Evolutionary conservation across 2,329 filamentous ascomycete genomes (phyloP).

Genomic region (Arachnopeziza araneosa): DNA sequence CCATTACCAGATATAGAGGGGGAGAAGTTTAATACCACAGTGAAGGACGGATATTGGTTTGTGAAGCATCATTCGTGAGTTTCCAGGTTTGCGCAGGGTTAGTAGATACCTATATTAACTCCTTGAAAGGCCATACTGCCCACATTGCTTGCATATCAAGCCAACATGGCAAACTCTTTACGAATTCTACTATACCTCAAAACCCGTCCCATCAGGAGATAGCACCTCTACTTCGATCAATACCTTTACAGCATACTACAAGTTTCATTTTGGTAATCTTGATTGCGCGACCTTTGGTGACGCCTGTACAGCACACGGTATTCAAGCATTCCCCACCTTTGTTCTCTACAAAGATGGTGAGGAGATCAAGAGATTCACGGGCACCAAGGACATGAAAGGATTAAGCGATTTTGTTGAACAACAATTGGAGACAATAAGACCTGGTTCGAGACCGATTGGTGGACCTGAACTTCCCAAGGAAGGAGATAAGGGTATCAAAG

Average conservation of each 20-base stretch:
- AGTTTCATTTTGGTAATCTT: slow-evolving; percentile 80
- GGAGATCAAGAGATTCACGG: slow-evolving; percentile 55
- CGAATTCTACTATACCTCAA: slow-evolving; percentile 82
- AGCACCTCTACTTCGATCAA: slow-evolving; percentile 42
- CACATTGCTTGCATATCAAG: slow-evolving; percentile 48
- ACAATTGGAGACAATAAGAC: slow-evolving; percentile 69
- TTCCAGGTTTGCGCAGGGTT: neutral
- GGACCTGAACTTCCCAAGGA: slow-evolving; percentile 58
- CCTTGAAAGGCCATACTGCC: slow-evolving; percentile 27
- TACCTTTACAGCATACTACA: slow-evolving; percentile 73
- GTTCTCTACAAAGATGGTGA: slow-evolving; percentile 75
- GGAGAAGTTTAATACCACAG: slow-evolving; percentile 35
- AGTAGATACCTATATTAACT: neutral
- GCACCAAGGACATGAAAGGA: slow-evolving; percentile 59
- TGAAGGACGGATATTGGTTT: slow-evolving; percentile 31
- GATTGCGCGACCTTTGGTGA: slow-evolving; percentile 84
- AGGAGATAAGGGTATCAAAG: slow-evolving; percentile 46
- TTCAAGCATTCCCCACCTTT: slow-evolving; percentile 71
- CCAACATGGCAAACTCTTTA: slow-evolving; percentile 89
- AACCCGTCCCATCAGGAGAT: slow-evolving; percentile 48
- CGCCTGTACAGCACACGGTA: slow-evolving; percentile 62
- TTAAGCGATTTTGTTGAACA: slow-evolving; percentile 70
- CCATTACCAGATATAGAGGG: slow-evolving; percentile 42
- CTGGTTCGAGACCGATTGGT: slow-evolving; percentile 66
- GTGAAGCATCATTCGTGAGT: slow-evolving; percentile 32